Conservation (phyloP, 2,329 filamentous ascomycete genomes). For the Exophiala alcalophila region DNA sequence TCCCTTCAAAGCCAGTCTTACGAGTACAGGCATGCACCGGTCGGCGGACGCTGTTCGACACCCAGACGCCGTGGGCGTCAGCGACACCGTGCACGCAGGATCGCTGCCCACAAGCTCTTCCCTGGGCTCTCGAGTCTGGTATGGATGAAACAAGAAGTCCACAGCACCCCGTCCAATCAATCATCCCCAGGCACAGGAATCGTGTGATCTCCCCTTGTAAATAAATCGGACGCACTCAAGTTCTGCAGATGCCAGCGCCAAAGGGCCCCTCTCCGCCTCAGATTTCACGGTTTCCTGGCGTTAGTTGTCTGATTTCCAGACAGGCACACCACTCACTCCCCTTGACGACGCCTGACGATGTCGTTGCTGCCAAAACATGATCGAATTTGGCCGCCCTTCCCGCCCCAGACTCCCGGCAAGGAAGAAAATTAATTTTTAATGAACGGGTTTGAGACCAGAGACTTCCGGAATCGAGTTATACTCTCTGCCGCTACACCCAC, state of each 20-base stretch:
- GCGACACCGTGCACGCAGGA: conserved; percentile 8
- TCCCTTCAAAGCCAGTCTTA: background rate
- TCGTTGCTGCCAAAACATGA: background rate
- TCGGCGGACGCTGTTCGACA: background rate
- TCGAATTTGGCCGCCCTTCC: too few relatives aligned
- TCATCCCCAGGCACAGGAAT: background rate
- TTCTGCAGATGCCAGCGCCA: background rate
- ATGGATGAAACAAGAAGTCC: conserved; percentile 21
- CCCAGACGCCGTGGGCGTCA: conserved; percentile 5
- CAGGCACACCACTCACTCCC: background rate
- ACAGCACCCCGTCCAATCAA: conserved; percentile 8
- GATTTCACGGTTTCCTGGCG: conserved; percentile 1
- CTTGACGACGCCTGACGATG: conserved; percentile 2
- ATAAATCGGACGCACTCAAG: background rate
- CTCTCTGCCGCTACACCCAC: conserved; percentile 4
- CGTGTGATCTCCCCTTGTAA: conserved; percentile 6
- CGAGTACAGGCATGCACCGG: background rate
- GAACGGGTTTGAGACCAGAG: background rate
- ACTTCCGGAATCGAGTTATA: conserved; percentile 3
- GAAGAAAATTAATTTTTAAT: too few relatives aligned
- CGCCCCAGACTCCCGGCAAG: too few relatives aligned
- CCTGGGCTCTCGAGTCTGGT: conserved; percentile 9
- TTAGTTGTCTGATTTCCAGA: background rate
- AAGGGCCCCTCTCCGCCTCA: background rate
- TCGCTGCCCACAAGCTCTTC: conserved; percentile 4